Conservation (phyloP, 2,329 filamentous ascomycete species). For the Colletotrichum zoysiae region DNA sequence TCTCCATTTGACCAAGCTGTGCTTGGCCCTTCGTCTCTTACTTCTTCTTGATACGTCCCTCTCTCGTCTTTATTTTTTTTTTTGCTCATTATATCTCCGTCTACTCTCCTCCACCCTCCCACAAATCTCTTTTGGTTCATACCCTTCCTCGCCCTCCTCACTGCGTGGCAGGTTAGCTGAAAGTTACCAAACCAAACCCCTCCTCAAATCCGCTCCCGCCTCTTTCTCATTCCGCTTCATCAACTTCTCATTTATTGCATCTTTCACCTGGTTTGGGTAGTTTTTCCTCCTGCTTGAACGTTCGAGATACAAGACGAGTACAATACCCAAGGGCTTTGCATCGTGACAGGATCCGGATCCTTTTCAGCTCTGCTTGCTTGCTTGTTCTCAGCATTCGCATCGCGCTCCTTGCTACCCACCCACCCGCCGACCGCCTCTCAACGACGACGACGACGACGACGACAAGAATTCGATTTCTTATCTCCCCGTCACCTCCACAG, state of each 20-base stretch:
- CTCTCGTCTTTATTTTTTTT: constrained; percentile 25
- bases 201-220: neutral
- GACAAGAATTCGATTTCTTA: constrained; percentile 20
- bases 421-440: neutral
- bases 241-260: constrained; percentile 36
- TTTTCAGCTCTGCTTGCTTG: constrained; percentile 12
- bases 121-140: constrained; percentile 23
- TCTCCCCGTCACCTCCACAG: constrained; percentile 19
- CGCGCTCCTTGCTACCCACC: constrained; percentile 23
- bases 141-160: constrained; percentile 15
- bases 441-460: constrained; percentile 18
- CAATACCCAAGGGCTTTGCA: constrained; percentile 31
- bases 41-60: constrained; percentile 38
- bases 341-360: constrained; percentile 41
- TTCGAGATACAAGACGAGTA: constrained; percentile 1
- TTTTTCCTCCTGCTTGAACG: constrained; percentile 13
- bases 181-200: neutral
- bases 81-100: constrained; percentile 12
- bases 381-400: constrained; percentile 31
- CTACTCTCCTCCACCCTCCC: constrained; percentile 2
- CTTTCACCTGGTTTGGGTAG: constrained; percentile 33
- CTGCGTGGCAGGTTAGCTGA: constrained; percentile 35
- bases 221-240: constrained; percentile 29
- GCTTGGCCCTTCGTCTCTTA: constrained; percentile 39
- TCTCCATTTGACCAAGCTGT: constrained; percentile 27